Percentiles rank a stretch among this genome's conserved stretches.
phyloP scores from a whole-genome alignment of 306 rosid species.

The Gastrolobium bilobum region DNA sequence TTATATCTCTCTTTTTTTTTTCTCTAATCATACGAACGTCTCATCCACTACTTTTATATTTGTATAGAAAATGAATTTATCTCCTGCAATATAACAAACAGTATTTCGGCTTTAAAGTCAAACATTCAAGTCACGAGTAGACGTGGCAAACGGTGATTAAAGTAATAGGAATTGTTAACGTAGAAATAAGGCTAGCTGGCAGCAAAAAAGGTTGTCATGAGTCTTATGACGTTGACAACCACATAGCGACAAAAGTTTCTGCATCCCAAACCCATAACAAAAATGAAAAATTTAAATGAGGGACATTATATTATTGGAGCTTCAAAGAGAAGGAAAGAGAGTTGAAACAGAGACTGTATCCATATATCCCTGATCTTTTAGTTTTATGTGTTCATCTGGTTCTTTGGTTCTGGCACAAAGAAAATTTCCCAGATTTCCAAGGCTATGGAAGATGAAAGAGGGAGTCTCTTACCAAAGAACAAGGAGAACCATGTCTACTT shows the following conservation, averaged over 20 bases:
- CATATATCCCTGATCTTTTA: not conserved
- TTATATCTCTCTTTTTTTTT: too few relatives aligned
- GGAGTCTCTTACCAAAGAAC: constrained; percentile 16
- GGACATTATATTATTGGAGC: not conserved
- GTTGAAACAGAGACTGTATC: constrained; percentile 5
- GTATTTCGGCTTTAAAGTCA: constrained; percentile 3
- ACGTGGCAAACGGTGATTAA: constrained; percentile 19
- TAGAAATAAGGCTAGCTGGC: not conserved
- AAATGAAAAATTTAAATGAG: not conserved
- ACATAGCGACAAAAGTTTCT: not conserved
- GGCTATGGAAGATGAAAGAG: constrained; percentile 68
- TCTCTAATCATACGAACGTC: too few relatives aligned
- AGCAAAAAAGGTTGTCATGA: not conserved
- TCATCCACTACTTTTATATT: too few relatives aligned
- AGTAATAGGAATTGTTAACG: not conserved
- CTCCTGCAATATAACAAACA: too few relatives aligned
- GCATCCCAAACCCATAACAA: not conserved
- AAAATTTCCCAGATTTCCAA: constrained; percentile 24
- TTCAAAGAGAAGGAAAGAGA: constrained; percentile 12
- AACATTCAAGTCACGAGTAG: not conserved
- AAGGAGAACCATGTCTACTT: constrained; percentile 8
- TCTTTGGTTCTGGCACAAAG: constrained; percentile 6
- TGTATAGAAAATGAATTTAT: too few relatives aligned
- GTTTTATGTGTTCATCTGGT: constrained; percentile 45
- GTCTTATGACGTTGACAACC: not conserved